Evolutionary conservation across 768 basidiomycete species (phyloP).

Genomic region (Rhodotorula toruloides): DNA sequence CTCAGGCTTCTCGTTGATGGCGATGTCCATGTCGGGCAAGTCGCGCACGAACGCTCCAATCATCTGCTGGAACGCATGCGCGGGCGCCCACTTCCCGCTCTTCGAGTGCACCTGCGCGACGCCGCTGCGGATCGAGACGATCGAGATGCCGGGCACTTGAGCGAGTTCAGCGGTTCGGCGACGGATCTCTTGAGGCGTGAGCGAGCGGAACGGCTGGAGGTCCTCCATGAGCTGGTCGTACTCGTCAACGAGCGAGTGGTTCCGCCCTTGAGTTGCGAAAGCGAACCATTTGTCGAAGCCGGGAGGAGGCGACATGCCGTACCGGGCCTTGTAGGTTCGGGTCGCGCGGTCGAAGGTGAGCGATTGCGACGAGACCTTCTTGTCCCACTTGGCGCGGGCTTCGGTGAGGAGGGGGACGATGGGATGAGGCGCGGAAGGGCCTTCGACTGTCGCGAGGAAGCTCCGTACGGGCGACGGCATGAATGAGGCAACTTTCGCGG

Average conservation of each 20-base stretch:
- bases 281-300: slow-evolving; percentile 44
- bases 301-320: slow-evolving; percentile 38
- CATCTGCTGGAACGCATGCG: slow-evolving; percentile 44
- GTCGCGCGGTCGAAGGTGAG: slow-evolving; percentile 36
- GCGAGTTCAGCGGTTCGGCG: slow-evolving; percentile 41
- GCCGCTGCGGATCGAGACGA: slow-evolving; percentile 41
- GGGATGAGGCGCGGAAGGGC: slow-evolving; percentile 32
- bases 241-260: slow-evolving; percentile 45
- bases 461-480: slow-evolving; percentile 31
- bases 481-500: slow-evolving; percentile 23
- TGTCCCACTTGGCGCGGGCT: slow-evolving; percentile 33
- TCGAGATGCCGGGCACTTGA: slow-evolving; percentile 41
- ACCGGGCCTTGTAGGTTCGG: slow-evolving; percentile 38
- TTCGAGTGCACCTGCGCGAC: slow-evolving; percentile 41
- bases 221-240: slow-evolving; percentile 44
- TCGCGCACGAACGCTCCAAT: slow-evolving; percentile 45
- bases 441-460: slow-evolving; percentile 14
- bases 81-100: slow-evolving; percentile 43
- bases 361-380: slow-evolving; percentile 37
- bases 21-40: slow-evolving; percentile 91
- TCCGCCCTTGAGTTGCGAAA: slow-evolving; percentile 42
- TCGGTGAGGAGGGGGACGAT: slow-evolving; percentile 38
- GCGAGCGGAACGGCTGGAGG: slow-evolving; percentile 35
- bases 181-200: slow-evolving; percentile 35
- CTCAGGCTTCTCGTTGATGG: slow-evolving; percentile 89